Base-by-base conservation (phyloP, 2,329 filamentous ascomycete species). In the Sphaerulina vaccinii region DNA sequence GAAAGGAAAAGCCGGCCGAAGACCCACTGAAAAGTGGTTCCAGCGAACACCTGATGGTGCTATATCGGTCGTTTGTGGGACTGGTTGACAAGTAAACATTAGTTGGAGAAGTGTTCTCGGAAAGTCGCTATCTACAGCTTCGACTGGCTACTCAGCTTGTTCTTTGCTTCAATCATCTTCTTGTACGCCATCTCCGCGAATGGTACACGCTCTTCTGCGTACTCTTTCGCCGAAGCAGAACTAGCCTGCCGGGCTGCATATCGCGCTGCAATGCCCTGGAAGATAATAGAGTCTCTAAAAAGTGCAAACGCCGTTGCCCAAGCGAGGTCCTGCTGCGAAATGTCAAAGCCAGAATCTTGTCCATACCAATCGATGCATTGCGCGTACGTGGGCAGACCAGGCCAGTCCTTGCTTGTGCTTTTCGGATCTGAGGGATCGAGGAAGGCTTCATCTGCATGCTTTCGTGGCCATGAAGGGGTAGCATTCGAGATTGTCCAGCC, bases 251-350 rank as follows among this genome's bases (percentile, higher is more conserved):
- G 77, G 41, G 81, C 74, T 19, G 93, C 92, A 68, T 87, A 87
- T 56, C 93, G 77, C 38, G 93, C 92, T 39, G 90, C 91, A 68
- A 97, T 96, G 3, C 93, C 93, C 75, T 97, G 92, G 84, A 77
- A 82, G 65, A 85, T 84, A 39, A 85, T 76, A 8, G 78, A 75
- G 38, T 74, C 77, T 53, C 82, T 73, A 65, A 83, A 84, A 15
- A 79, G 74, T 43, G 78, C 79, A 67, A 86, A 86, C 1, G 81
- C 79, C 61, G 81, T 79, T 3, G 82, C 81, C 83, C 83, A 86
- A 5, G 75, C 75, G 48, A 85, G 74, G 46, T 80, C 82, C 15
- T 76, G 69, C 1, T 71, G 73, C 0, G 87, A 83, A 29, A 65
- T 57, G 68, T 90, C 80, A 79, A 88, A 95, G n/a, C 86, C 87